phyloP scores from a whole-genome alignment of 768 basidiomycete genomes.

The Russula dissimulans region DNA sequence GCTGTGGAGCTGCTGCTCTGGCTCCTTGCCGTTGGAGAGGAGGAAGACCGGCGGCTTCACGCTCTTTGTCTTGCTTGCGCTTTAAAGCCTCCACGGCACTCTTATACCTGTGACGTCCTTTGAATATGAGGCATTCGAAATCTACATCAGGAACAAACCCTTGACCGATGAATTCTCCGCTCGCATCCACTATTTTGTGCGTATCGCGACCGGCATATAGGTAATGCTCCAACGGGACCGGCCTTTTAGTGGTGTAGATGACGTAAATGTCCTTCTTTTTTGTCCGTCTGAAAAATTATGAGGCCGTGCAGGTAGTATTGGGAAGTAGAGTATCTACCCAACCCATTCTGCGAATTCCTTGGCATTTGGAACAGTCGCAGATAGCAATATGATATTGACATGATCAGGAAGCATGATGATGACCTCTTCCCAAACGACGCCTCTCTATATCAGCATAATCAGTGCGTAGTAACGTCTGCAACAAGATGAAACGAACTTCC shows the following conservation, averaged over 20 bases:
- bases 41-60: conserved; percentile 87
- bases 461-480: not conserved
- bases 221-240: conserved; percentile 95
- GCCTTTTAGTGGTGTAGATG: conserved; percentile 91
- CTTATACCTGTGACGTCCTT: conserved; percentile 53
- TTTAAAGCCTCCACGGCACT: conserved; percentile 81
- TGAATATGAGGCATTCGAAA: not conserved
- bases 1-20: conserved; percentile 51
- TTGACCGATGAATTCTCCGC: conserved; percentile 57
- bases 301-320: not conserved
- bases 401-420: conserved; percentile 99
- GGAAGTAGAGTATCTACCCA: conserved; percentile 51
- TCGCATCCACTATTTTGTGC: conserved; percentile 86
- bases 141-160: conserved; percentile 42
- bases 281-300: conserved; percentile 57
- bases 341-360: conserved; percentile 99
- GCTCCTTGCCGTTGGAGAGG: conserved; percentile 81
- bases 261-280: conserved; percentile 99
- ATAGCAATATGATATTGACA: conserved; percentile 93
- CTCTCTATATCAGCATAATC: conserved; percentile 50
- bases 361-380: conserved; percentile 96
- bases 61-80: conserved; percentile 96
- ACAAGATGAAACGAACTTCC: conserved; percentile 49
- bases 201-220: conserved; percentile 89
- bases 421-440: conserved; percentile 99